Conservation (phyloP, 2,329 filamentous ascomycete species). For the Rutstroemia sp. region DNA sequence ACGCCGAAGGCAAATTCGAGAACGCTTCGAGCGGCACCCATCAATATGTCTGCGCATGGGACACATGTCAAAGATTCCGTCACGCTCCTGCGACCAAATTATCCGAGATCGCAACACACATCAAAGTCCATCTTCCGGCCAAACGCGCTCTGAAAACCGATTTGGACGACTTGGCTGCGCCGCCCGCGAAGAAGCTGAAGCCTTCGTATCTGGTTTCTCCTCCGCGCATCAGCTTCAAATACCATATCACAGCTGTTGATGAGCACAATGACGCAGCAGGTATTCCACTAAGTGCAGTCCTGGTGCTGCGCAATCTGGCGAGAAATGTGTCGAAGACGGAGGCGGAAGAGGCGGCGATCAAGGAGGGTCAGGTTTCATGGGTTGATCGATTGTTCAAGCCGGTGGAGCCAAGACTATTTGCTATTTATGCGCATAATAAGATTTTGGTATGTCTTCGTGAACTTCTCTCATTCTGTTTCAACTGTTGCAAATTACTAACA, state of each 20-base stretch:
- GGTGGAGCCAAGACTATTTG: slow-evolving; percentile 56
- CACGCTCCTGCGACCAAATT: slow-evolving; percentile 29
- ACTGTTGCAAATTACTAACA: no score
- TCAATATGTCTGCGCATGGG: slow-evolving; percentile 58
- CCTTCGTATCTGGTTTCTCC: slow-evolving; percentile 32
- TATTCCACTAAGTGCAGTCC: slow-evolving; percentile 68
- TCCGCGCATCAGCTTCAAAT: slow-evolving; percentile 46
- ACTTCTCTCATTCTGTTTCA: slow-evolving; percentile 9
- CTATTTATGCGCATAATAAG: slow-evolving; percentile 63
- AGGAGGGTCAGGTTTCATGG: slow-evolving; percentile 51
- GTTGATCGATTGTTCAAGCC: slow-evolving; percentile 62
- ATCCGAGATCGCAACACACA: slow-evolving; percentile 25
- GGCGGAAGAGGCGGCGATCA: slow-evolving; percentile 46
- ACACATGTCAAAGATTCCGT: slow-evolving; percentile 52
- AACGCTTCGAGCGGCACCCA: slow-evolving; percentile 40
- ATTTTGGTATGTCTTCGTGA: slow-evolving; percentile 40
- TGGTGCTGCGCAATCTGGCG: slow-evolving; percentile 74
- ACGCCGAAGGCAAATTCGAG: slow-evolving; percentile 48
- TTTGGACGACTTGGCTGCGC: slow-evolving; percentile 12
- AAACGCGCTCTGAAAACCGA: slow-evolving; percentile 3
- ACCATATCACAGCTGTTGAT: slow-evolving; percentile 50
- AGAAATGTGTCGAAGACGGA: slow-evolving; percentile 57
- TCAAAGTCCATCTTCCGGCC: slow-evolving; percentile 27
- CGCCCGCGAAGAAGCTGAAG: slow-evolving; percentile 22
- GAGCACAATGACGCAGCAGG: slow-evolving; percentile 59